Conservation (phyloP, 176 grass and related monocot genomes). For the Carex myosuroides region DNA sequence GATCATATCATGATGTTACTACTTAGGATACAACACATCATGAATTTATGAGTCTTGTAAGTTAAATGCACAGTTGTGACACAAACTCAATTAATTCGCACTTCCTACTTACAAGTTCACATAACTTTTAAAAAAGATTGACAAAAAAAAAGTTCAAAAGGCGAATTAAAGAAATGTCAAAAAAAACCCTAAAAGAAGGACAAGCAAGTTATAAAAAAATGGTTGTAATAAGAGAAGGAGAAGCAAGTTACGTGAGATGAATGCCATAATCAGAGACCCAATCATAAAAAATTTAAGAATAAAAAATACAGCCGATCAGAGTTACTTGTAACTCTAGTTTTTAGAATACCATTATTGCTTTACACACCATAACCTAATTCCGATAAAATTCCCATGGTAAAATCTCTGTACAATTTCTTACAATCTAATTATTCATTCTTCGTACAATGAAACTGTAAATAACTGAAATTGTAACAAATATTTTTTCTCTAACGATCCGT, state of each 20-base stretch:
- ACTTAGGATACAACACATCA: no score
- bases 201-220: not conserved
- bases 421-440: not conserved
- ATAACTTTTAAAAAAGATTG: not conserved
- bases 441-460: not conserved
- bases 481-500: no score
- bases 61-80: not conserved
- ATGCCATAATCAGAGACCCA: slow-evolving; percentile 8
- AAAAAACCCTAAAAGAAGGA: not conserved
- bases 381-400: not conserved
- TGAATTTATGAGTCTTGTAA: no score
- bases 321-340: slow-evolving; percentile 19
- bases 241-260: slow-evolving; percentile 11
- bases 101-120: not conserved
- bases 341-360: not conserved
- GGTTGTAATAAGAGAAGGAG: not conserved
- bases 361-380: not conserved
- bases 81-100: not conserved
- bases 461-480: not conserved
- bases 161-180: not conserved
- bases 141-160: not conserved
- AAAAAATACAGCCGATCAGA: not conserved
- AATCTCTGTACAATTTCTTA: not conserved
- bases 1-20: no score
- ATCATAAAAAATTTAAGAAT: not conserved